Conservation (phyloP, 2,329 filamentous ascomycete genomes). For the Westerdykella sp. region DNA sequence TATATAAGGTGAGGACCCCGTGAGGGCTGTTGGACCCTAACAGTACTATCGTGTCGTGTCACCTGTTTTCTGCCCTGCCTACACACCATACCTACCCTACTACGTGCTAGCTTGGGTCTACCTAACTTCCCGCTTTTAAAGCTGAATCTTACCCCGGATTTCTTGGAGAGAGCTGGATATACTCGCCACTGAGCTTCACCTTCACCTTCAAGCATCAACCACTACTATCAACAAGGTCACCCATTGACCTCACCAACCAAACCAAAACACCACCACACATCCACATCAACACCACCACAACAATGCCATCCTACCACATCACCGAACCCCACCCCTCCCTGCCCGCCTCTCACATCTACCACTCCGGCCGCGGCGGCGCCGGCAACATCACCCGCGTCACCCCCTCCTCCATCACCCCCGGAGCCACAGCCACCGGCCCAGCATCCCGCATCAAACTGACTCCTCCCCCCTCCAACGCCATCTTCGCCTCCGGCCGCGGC, state of each 20-base stretch:
- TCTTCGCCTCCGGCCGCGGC: constrained; percentile 61
- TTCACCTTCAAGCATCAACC: constrained; percentile 4
- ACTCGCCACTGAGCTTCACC: constrained; percentile 7
- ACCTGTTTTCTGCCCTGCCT: too few species aligned
- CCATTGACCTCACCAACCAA: neutral
- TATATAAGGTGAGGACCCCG: neutral
- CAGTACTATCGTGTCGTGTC: too few species aligned
- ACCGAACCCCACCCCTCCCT: constrained; percentile 58
- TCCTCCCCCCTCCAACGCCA: constrained; percentile 40
- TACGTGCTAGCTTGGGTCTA: too few species aligned
- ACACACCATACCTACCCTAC: too few species aligned
- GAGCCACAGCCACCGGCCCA: constrained; percentile 41
- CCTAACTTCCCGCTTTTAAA: too few species aligned
- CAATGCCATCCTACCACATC: constrained; percentile 47
- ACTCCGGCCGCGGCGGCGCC: constrained; percentile 53
- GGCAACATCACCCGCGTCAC: constrained; percentile 53
- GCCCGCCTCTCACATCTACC: constrained; percentile 46
- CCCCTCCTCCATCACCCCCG: constrained; percentile 49
- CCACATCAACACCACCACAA: constrained; percentile 4
- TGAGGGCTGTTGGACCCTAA: too few species aligned
- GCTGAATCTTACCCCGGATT: too few species aligned
- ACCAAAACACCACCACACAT: neutral
- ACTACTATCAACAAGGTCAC: constrained; percentile 4
- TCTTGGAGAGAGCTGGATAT: neutral
- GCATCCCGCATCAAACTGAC: constrained; percentile 47